These are phyloP conservation scores for Globisporangium spiculum DNA, from an alignment of 352 stramenopile species.

Conservation along the genomic window DNA sequence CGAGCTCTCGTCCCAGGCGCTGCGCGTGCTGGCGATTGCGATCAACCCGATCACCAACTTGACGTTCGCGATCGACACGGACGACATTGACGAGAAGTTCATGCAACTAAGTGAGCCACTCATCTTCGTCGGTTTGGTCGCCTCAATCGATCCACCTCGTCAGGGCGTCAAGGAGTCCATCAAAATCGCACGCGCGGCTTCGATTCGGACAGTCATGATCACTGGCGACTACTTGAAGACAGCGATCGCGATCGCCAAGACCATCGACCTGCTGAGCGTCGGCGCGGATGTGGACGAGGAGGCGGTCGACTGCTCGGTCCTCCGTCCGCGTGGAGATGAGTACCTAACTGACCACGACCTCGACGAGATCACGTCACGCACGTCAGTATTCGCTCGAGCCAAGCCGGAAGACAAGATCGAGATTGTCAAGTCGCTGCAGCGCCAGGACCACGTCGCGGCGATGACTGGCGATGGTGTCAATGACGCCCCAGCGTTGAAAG, in stretches of 20 bases:
- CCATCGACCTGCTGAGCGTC: conserved; percentile 76
- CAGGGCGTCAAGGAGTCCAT: conserved; percentile 41
- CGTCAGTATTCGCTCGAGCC: conserved; percentile 11
- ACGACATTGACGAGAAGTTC: conserved; percentile 33
- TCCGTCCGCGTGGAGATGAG: conserved; percentile 13
- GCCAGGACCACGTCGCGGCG: conserved; percentile 36
- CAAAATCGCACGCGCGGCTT: conserved; percentile 25
- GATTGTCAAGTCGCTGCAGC: conserved; percentile 16
- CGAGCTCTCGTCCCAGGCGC: conserved; percentile 32
- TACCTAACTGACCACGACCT: conserved; percentile 14
- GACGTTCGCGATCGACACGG: conserved; percentile 20
- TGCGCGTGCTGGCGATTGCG: conserved; percentile 75
- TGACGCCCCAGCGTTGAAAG: conserved; percentile 90
- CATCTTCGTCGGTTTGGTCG: conserved; percentile 88
- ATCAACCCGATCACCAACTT: conserved; percentile 33
- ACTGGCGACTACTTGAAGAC: conserved; percentile 92
- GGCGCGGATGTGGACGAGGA: conserved; percentile 15
- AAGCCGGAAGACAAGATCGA: conserved; percentile 17
- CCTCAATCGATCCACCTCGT: conserved; percentile 64
- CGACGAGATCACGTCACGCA: conserved; percentile 16
- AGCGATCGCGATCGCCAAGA: conserved; percentile 83
- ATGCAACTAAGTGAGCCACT: conserved; percentile 36
- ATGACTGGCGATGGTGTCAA: conserved; percentile 99
- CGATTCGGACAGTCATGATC: conserved; percentile 75
- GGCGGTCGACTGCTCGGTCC: conserved; percentile 11